These are phyloP conservation scores for Phytophthora macrochlamydospora DNA, from an alignment of 352 stramenopile genomes.

Conservation along the genomic window DNA sequence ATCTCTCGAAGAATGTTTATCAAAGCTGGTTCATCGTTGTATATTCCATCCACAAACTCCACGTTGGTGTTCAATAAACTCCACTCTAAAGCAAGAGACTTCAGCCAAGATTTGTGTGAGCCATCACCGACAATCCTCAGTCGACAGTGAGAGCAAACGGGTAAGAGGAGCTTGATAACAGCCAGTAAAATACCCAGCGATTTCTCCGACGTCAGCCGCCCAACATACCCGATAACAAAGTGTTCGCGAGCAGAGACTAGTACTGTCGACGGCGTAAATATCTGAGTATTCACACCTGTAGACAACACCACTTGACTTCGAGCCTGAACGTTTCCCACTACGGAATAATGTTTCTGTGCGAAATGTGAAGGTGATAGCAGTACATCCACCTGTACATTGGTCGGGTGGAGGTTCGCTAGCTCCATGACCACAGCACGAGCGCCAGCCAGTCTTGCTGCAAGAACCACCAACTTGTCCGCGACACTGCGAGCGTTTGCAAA, in stretches of 20 bases:
- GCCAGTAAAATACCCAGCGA: conserved; percentile 47
- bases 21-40: conserved; percentile 43
- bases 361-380: conserved; percentile 65
- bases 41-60: conserved; percentile 54
- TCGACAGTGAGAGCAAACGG: conserved; percentile 23
- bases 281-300: conserved; percentile 43
- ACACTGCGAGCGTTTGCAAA: conserved; percentile 49
- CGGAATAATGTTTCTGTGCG: conserved; percentile 47
- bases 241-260: neutral
- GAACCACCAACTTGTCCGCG: conserved; percentile 40
- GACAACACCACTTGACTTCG: conserved; percentile 37
- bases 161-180: conserved; percentile 32
- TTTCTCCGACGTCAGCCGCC: conserved; percentile 54
- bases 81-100: conserved; percentile 36
- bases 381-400: conserved; percentile 42
- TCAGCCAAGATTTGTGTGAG: conserved; percentile 30
- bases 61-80: conserved; percentile 29
- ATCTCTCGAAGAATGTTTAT: conserved; percentile 36
- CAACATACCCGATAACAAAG: conserved; percentile 58
- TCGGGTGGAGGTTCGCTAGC: conserved; percentile 52
- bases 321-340: conserved; percentile 28
- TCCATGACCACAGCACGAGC: conserved; percentile 52
- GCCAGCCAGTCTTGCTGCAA: conserved; percentile 40
- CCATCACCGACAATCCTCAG: conserved; percentile 50
- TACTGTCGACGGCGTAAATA: conserved; percentile 36